These are phyloP conservation scores for Tuber brumale DNA, from an alignment of 495 filamentous ascomycete species.

Conservation along the genomic window DNA sequence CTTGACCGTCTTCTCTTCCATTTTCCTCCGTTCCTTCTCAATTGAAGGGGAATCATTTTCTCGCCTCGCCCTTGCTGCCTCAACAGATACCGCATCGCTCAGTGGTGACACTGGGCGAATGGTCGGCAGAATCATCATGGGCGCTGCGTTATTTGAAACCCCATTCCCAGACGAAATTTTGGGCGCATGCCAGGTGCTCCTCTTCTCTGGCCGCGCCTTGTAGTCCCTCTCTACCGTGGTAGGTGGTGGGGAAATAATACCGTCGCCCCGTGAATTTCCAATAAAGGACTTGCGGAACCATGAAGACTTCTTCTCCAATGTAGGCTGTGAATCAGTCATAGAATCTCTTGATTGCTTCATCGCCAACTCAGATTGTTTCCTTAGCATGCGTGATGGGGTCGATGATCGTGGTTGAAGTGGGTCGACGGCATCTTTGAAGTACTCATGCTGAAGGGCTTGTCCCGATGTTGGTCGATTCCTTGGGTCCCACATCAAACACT, in stretches of 20 bases:
- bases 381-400: conserved; percentile 65
- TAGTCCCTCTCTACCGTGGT: conserved; percentile 47
- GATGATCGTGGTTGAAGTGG: conserved; percentile 88
- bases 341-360: conserved; percentile 63
- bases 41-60: conserved; percentile 34
- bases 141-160: conserved; percentile 59
- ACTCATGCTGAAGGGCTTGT: conserved; percentile 88
- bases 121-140: conserved; percentile 95
- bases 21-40: conserved; percentile 45
- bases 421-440: conserved; percentile 92
- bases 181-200: conserved; percentile 42
- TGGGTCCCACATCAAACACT: conserved; percentile 99
- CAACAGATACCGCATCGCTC: conserved; percentile 84
- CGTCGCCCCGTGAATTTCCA: conserved; percentile 44
- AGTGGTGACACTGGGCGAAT: conserved; percentile 92
- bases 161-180: conserved; percentile 35
- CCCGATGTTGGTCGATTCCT: conserved; percentile 87
- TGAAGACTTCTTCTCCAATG: conserved; percentile 72
- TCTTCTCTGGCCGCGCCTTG: conserved; percentile 38
- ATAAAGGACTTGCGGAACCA: conserved; percentile 96
- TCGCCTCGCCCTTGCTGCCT: conserved; percentile 50
- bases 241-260: conserved; percentile 43
- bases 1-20: conserved; percentile 69
- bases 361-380: conserved; percentile 78
- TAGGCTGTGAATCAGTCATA: conserved; percentile 46